Conservation (phyloP, 768 basidiomycete species). For the Xerocomus spinulosus region DNA sequence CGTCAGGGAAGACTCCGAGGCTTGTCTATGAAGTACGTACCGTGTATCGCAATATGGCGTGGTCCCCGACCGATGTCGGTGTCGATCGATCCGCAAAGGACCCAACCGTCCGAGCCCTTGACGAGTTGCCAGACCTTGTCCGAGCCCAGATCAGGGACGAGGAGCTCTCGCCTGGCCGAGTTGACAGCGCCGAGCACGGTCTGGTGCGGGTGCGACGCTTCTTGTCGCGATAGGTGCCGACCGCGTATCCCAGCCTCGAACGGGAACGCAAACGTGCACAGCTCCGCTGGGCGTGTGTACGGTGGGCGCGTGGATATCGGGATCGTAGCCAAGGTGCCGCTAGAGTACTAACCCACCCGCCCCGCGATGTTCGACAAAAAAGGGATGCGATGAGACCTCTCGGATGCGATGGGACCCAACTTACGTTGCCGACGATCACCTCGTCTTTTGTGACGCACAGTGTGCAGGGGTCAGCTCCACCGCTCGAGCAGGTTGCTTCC, state of each 20-base stretch:
- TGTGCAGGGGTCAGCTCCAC: slow-evolving; percentile 62
- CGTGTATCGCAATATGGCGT: slow-evolving; percentile 59
- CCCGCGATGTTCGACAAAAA: no score
- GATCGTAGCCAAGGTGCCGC: slow-evolving; percentile 54
- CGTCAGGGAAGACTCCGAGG: neutral
- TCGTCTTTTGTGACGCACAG: slow-evolving; percentile 53
- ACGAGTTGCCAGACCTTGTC: slow-evolving; percentile 61
- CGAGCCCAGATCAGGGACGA: slow-evolving; percentile 72
- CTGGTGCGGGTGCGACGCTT: slow-evolving; percentile 75
- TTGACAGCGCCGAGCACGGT: slow-evolving; percentile 42
- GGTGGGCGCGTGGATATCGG: slow-evolving; percentile 50
- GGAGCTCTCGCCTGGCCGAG: slow-evolving; percentile 48
- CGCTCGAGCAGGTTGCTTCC: slow-evolving; percentile 41
- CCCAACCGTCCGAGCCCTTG: slow-evolving; percentile 46
- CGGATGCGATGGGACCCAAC: slow-evolving; percentile 26
- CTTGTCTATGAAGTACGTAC: slow-evolving; percentile 38
- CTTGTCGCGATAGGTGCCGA: slow-evolving; percentile 64
- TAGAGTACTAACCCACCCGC: slow-evolving; percentile 66
- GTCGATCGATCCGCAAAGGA: slow-evolving; percentile 42
- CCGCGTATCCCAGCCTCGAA: slow-evolving; percentile 48
- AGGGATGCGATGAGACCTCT: no score
- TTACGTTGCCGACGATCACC: slow-evolving; percentile 67
- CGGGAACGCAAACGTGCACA: slow-evolving; percentile 34
- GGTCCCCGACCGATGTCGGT: slow-evolving; percentile 62
- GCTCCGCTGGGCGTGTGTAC: slow-evolving; percentile 35